Conservation (phyloP, 441 rosid genomes). For the Pelargonium australe region DNA sequence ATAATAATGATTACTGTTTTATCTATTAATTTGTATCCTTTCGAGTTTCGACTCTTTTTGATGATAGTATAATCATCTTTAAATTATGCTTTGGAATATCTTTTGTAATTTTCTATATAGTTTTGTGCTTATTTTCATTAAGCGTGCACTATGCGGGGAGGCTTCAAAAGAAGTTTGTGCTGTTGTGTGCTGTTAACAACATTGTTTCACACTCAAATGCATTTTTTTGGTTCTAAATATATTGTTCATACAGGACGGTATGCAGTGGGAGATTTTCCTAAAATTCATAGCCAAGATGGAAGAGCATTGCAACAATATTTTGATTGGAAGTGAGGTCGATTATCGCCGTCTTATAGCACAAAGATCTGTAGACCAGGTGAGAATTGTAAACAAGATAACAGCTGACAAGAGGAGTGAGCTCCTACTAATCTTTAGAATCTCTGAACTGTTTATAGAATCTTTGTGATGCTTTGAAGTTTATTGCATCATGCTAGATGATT, state of each 20-base stretch:
- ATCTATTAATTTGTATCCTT: no score
- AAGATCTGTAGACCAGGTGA: constrained; percentile 45
- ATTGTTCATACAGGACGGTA: constrained; percentile 63
- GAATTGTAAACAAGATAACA: neutral
- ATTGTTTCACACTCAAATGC: neutral
- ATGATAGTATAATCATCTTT: no score
- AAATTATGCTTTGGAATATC: no score
- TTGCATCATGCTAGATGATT: no score
- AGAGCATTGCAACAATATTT: constrained; percentile 64
- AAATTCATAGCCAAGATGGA: constrained; percentile 62
- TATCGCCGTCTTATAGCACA: constrained; percentile 70
- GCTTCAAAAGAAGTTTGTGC: no score
- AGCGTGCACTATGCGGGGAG: no score
- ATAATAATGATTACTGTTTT: no score
- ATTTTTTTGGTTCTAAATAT: neutral
- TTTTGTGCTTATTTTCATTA: no score
- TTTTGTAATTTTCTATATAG: no score
- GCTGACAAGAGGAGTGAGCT: neutral
- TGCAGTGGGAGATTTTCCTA: constrained; percentile 79
- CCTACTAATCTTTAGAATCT: neutral
- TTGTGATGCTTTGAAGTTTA: no score
- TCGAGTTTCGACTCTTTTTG: no score
- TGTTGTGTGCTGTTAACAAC: no score
- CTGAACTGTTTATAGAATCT: neutral
- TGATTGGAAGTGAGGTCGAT: constrained; percentile 77